Conservation (phyloP, 2,329 filamentous ascomycete genomes). For the Penicillium freii region DNA sequence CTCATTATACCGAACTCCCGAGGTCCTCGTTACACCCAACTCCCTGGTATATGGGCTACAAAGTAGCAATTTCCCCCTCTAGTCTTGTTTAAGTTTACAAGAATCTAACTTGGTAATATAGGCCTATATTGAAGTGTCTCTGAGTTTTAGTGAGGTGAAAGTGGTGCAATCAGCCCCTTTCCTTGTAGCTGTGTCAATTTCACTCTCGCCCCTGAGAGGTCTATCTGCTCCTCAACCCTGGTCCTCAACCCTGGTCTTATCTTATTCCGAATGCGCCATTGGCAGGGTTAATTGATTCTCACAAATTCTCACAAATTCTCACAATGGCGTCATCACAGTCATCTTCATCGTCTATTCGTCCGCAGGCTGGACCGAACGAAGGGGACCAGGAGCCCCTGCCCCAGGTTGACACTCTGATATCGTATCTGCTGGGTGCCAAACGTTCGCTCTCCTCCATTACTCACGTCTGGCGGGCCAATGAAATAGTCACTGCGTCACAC, state of each 20-base stretch:
- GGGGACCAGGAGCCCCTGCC: constrained; percentile 26
- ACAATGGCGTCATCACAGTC: constrained; percentile 36
- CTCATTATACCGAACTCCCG: neutral
- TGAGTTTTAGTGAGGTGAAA: neutral
- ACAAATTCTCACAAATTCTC: neutral
- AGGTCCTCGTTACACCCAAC: neutral
- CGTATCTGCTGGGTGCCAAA: constrained; percentile 82
- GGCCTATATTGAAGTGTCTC: neutral
- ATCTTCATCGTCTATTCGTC: constrained; percentile 25
- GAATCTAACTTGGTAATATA: neutral
- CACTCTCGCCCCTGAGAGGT: neutral
- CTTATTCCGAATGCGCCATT: neutral
- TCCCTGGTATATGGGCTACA: neutral
- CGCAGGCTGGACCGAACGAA: constrained; percentile 10
- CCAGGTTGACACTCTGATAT: constrained; percentile 72
- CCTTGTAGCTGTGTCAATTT: constrained; percentile 1
- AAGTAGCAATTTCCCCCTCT: neutral
- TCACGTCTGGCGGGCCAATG: constrained; percentile 80
- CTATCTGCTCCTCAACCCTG: neutral
- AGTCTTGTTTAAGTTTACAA: neutral
- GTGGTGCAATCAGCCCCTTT: neutral
- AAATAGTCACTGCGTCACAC: constrained; percentile 75
- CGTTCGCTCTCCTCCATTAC: constrained; percentile 80
- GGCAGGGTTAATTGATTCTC: constrained; percentile 1
- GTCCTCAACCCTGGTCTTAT: neutral